A percentile compares a stretch with the other conserved stretches of the same genome.
phyloP scores from a whole-genome alignment of 306 rosid species.

The Urtica urens region DNA sequence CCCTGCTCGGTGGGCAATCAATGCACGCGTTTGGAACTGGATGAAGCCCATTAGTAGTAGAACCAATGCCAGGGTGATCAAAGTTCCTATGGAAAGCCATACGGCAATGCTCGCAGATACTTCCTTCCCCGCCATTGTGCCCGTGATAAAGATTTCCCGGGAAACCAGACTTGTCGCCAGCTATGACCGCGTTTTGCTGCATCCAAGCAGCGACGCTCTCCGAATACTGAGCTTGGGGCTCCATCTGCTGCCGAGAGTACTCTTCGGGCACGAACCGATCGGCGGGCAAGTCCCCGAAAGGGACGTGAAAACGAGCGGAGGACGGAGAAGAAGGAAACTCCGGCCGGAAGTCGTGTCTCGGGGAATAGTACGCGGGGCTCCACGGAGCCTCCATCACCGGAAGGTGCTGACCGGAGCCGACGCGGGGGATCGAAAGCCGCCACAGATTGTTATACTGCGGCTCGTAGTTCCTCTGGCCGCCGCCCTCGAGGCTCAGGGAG shows the following conservation, averaged over 20 bases:
- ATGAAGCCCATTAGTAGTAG: constrained; percentile 53
- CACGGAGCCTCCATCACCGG: constrained; percentile 67
- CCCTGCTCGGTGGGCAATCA: constrained; percentile 56
- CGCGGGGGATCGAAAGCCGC: constrained; percentile 44
- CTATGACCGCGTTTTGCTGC: constrained; percentile 25
- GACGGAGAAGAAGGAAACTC: constrained; percentile 88
- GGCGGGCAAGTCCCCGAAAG: constrained; percentile 41
- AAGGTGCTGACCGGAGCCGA: constrained; percentile 52
- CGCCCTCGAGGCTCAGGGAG: constrained; percentile 45
- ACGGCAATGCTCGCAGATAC: constrained; percentile 62
- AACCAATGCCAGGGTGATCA: constrained; percentile 48
- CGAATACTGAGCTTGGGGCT: constrained; percentile 69
- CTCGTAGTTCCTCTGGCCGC: constrained; percentile 68
- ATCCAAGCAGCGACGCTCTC: constrained; percentile 62
- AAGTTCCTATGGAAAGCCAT: constrained; percentile 54
- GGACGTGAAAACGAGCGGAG: constrained; percentile 49
- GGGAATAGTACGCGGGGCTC: constrained; percentile 89
- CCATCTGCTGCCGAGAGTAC: constrained; percentile 50
- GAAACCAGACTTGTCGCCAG: constrained; percentile 61
- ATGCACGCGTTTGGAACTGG: constrained; percentile 36
- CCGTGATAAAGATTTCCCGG: constrained; percentile 54
- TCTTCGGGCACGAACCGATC: constrained; percentile 84
- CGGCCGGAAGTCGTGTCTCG: constrained; percentile 68
- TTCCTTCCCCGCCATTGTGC: constrained; percentile 58
- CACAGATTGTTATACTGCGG: constrained; percentile 51